phyloP scores from a whole-genome alignment of 106 monocot genomes.

The Acanthochlamys bracteata region DNA sequence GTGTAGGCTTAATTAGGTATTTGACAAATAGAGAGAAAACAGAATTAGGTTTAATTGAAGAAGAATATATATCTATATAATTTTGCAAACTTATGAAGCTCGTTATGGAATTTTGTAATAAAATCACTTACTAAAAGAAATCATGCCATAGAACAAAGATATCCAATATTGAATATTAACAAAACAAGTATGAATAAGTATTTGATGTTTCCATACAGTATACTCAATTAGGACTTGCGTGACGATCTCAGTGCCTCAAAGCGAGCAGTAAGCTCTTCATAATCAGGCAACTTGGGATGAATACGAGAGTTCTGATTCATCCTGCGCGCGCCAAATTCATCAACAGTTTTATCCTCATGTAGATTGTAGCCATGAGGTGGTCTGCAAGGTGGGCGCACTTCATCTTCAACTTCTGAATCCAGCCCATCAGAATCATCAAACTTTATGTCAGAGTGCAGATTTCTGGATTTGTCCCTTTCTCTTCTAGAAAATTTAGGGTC shows the following conservation, averaged over 20 bases:
- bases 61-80: no score
- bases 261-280: slow-evolving; percentile 63
- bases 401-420: slow-evolving; percentile 24
- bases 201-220: no score
- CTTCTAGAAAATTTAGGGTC: slow-evolving; percentile 27
- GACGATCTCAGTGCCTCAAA: slow-evolving; percentile 62
- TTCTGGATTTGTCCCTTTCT: slow-evolving; percentile 12
- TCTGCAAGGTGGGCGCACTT: slow-evolving; percentile 1
- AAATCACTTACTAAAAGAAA: no score
- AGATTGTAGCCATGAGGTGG: slow-evolving; percentile 32
- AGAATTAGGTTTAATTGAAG: no score
- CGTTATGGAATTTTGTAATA: no score
- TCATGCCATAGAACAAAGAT: no score
- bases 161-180: no score
- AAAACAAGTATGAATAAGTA: no score
- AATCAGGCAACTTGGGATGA: slow-evolving; percentile 90
- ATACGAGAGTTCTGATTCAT: slow-evolving; percentile 28
- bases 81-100: no score
- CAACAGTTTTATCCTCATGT: background rate
- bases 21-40: no score
- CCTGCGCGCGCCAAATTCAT: background rate
- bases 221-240: slow-evolving; percentile 9
- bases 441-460: slow-evolving; percentile 36
- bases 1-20: no score
- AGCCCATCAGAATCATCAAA: slow-evolving; percentile 89